Percentiles rank a stretch among this genome's conserved stretches.
Evolutionary conservation across 2,329 filamentous ascomycete genomes (phyloP).

Genomic region (Colletotrichum tofieldiae): DNA sequence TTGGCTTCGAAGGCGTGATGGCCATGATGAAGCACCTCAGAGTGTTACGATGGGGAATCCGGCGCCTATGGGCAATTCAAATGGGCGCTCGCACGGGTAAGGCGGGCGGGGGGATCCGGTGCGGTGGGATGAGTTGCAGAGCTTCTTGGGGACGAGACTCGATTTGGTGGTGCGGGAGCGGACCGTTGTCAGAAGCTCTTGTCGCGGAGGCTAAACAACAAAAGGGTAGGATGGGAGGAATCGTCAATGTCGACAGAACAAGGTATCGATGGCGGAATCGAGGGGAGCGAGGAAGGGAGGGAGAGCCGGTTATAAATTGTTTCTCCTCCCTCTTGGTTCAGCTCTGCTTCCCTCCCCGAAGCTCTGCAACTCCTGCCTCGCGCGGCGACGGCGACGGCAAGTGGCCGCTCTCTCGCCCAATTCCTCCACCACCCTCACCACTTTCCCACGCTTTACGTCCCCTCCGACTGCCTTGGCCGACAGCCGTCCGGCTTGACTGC

Average conservation of each 20-base stretch:
- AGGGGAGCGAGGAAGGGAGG: constrained; percentile 17
- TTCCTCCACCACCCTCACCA: constrained; percentile 20
- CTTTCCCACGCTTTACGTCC: constrained; percentile 4
- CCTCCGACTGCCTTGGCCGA: constrained; percentile 42
- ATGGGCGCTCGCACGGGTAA: constrained; percentile 20
- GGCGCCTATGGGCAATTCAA: constrained; percentile 23
- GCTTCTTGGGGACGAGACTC: constrained; percentile 23
- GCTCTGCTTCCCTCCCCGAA: constrained; percentile 32
- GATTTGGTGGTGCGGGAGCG: not conserved
- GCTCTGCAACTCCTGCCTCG: constrained; percentile 41
- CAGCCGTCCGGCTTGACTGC: constrained; percentile 28
- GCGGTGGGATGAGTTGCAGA: constrained; percentile 35
- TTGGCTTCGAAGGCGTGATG: constrained; percentile 77
- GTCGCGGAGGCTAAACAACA: constrained; percentile 32
- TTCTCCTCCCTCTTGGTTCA: constrained; percentile 27
- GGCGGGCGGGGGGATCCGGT: constrained; percentile 24
- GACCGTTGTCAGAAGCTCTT: constrained; percentile 42
- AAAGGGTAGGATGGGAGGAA: constrained; percentile 24
- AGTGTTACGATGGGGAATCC: constrained; percentile 28
- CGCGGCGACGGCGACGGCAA: constrained; percentile 19
- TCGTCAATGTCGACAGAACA: constrained; percentile 41
- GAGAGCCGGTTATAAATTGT: constrained; percentile 40
- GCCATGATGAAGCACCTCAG: constrained; percentile 44
- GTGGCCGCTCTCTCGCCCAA: constrained; percentile 22
- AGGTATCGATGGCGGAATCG: constrained; percentile 41